Evolutionary conservation across 1,284 basidiomycete species (phyloP).

Genomic region (Trichosporon inkin): DNA sequence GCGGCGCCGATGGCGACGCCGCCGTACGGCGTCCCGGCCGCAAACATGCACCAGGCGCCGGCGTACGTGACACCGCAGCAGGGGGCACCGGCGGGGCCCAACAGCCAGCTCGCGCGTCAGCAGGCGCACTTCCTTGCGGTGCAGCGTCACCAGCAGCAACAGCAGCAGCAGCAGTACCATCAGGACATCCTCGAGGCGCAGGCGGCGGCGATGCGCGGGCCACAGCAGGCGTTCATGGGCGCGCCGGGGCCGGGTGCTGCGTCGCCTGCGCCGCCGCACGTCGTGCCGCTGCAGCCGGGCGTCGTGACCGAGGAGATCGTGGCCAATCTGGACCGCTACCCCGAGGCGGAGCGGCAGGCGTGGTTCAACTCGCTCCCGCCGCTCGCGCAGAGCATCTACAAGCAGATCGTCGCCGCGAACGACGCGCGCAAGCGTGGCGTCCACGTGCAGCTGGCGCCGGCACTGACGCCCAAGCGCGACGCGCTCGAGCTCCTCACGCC

Average conservation of each 20-base stretch:
- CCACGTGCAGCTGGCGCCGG: constrained; percentile 8
- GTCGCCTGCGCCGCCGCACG: constrained; percentile 18
- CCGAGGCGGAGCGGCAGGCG: constrained; percentile 38
- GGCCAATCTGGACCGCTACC: constrained; percentile 39
- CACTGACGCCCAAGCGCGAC: background rate
- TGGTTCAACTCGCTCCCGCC: constrained; percentile 40
- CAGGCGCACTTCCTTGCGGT: background rate
- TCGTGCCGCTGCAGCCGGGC: constrained; percentile 40
- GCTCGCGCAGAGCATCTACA: constrained; percentile 32
- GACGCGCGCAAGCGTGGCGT: constrained; percentile 34
- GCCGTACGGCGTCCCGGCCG: background rate
- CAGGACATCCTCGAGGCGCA: constrained; percentile 6
- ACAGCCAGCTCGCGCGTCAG: background rate
- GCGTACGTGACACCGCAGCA: constrained; percentile 3
- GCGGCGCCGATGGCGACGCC: background rate
- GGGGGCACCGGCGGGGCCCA: background rate
- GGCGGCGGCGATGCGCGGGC: background rate
- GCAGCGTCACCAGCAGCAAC: background rate
- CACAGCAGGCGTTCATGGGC: background rate
- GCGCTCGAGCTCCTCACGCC: background rate
- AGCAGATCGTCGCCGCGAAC: constrained; percentile 32
- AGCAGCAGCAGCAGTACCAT: constrained; percentile 6
- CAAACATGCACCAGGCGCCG: constrained; percentile 5
- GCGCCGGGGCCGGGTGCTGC: constrained; percentile 7
- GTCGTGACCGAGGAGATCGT: constrained; percentile 47